Evolutionary conservation across 2,329 filamentous ascomycete species (phyloP).

Genomic region (Arthroderma uncinatum): DNA sequence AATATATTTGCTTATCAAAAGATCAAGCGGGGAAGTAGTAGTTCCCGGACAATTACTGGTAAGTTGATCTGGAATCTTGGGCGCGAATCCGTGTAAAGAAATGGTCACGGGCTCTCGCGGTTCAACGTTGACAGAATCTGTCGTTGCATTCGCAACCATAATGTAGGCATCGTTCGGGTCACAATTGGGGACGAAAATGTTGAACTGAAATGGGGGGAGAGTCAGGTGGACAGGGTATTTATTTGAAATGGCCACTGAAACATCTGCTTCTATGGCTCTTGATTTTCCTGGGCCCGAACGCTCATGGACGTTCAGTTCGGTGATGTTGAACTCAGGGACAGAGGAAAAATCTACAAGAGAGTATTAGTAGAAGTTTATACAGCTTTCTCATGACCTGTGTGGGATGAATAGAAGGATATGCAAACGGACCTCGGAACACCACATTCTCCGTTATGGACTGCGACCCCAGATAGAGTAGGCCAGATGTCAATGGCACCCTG

Average conservation of each 20-base stretch:
- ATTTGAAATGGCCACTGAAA: constrained; percentile 61
- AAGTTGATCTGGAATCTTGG: constrained; percentile 61
- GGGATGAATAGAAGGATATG: constrained; percentile 18
- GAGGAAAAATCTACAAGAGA: constrained; percentile 50
- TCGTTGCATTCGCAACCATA: constrained; percentile 63
- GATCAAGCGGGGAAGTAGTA: constrained; percentile 70
- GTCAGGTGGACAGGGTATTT: constrained; percentile 65
- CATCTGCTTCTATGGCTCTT: constrained; percentile 67
- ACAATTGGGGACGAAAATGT: constrained; percentile 77
- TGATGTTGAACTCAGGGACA: constrained; percentile 73
- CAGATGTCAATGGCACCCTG: constrained; percentile 62
- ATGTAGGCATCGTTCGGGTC: constrained; percentile 60
- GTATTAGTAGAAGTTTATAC: background rate
- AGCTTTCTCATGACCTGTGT: background rate
- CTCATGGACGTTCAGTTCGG: constrained; percentile 68
- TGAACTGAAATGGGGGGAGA: constrained; percentile 70
- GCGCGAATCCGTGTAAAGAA: constrained; percentile 60
- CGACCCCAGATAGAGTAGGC: constrained; percentile 65
- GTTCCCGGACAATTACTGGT: constrained; percentile 64
- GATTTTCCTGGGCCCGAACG: constrained; percentile 43
- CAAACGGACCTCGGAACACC: constrained; percentile 62
- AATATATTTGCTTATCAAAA: constrained; percentile 69
- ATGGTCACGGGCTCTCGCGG: constrained; percentile 58
- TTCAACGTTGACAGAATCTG: constrained; percentile 53
- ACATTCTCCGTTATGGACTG: constrained; percentile 65